These are phyloP conservation scores for Ceratobasidium sp. DNA, from an alignment of 1,284 basidiomycete genomes.

Conservation along the genomic window DNA sequence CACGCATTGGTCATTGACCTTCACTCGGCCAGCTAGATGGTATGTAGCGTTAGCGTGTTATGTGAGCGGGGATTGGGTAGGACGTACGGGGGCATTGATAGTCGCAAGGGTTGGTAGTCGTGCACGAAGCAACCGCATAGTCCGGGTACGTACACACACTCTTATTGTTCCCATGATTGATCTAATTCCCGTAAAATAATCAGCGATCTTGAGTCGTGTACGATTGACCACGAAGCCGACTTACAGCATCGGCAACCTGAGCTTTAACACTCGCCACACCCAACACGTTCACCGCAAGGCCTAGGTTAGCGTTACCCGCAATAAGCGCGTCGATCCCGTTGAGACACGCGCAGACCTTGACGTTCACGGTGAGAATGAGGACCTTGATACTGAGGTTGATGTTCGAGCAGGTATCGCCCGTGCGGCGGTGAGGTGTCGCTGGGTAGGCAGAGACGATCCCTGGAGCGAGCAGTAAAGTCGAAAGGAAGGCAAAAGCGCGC, in stretches of 20 bases:
- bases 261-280: neutral
- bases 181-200: neutral
- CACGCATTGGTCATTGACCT: neutral
- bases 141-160: conserved; percentile 1
- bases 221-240: neutral
- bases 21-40: conserved; percentile 18
- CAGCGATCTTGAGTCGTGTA: neutral
- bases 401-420: conserved; percentile 5
- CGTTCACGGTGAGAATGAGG: neutral
- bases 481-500: too few relatives aligned
- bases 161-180: neutral
- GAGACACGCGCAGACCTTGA: neutral
- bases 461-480: too few relatives aligned
- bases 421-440: neutral
- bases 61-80: neutral
- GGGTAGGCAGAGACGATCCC: neutral
- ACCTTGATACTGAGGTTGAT: neutral
- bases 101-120: neutral
- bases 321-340: neutral
- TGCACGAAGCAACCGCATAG: neutral
- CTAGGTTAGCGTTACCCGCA: neutral
- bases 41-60: neutral
- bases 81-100: conserved; percentile 17
- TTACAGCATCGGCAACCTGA: neutral
- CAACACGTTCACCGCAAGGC: neutral